Base-by-base conservation (phyloP, 495 filamentous ascomycete genomes). In the Aspergillus egyptiacus region DNA sequence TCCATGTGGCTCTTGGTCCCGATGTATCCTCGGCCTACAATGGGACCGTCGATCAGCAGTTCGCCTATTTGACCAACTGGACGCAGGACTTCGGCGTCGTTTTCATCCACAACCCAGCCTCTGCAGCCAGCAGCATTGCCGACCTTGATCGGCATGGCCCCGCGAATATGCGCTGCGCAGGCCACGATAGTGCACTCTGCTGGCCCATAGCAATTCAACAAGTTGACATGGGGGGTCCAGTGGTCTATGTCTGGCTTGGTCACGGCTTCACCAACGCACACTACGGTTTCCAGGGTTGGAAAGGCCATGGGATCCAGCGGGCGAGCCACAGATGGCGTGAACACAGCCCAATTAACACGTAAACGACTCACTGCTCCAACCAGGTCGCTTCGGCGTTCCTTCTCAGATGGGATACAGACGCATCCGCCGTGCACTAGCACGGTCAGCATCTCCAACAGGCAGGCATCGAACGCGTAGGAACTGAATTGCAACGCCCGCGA, bases 401-500 rank as follows among this genome's bases (percentile, higher is more conserved):
- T 3, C 3, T 35, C 33, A 13, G 31, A 33, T 3, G 31, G 31
- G 10, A 33, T 33, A 33, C 31, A 33, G 10, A 33, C 31, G 10
- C 31, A 33, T 3, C 31, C 31, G 11, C 31, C 31, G 10, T 5
- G 5, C 4, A 3, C 3, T 5, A 33, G 11, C 3, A 14, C 15
- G 31, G 31, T 33, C 4, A 33, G 11, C 3, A 13, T 13, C 11
- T 33, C 31, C 10, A 13, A 3, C 11, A 33, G 11, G 31, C 4
- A 13, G 31, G 10, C 31, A 14, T 33, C 31, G 10, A 33, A 33
- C 5, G 31, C 11, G 15, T 4, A 45, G 2, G 25, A 45, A 18
- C 4, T 33, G 41, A 61, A 25, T 60, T 64, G 6, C 73, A 68
- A 79, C 51, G 14, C 71, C 68, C 1, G 61, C 55, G 5, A 79